These are phyloP conservation scores for Ophiostoma australiae DNA, from an alignment of 2,329 filamentous ascomycete genomes.

Conservation along the genomic window DNA sequence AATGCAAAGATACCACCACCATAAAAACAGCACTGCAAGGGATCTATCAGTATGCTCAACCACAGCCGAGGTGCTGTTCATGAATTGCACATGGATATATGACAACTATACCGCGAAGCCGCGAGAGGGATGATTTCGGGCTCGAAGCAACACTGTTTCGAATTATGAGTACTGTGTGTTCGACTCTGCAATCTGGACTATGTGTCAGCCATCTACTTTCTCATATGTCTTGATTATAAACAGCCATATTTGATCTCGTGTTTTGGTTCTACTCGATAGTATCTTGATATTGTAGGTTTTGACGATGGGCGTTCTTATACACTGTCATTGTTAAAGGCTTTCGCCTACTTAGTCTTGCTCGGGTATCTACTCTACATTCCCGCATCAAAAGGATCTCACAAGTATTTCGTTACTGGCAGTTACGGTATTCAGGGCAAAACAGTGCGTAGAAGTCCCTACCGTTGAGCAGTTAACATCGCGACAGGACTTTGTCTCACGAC, in stretches of 20 bases:
- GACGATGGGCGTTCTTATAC: background rate
- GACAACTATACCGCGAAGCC: background rate
- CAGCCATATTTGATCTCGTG: no score
- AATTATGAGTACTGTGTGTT: background rate
- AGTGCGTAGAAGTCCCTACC: background rate
- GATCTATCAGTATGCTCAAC: background rate
- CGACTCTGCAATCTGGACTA: no score
- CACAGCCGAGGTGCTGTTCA: background rate
- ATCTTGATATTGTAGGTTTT: no score
- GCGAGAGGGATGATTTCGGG: background rate
- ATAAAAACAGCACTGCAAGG: background rate
- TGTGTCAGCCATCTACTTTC: no score
- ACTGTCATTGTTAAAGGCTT: background rate
- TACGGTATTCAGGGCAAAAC: background rate
- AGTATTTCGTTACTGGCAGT: background rate
- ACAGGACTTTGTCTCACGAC: background rate
- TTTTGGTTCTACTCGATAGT: no score
- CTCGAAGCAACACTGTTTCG: background rate
- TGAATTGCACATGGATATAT: background rate
- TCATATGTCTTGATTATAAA: no score
- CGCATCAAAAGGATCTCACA: background rate
- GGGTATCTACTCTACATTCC: background rate
- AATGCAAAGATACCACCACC: background rate
- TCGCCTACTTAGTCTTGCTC: background rate
- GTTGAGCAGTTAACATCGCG: background rate